Conservation (phyloP, 2,329 filamentous ascomycete species). For the Lecanicillium sp. region DNA sequence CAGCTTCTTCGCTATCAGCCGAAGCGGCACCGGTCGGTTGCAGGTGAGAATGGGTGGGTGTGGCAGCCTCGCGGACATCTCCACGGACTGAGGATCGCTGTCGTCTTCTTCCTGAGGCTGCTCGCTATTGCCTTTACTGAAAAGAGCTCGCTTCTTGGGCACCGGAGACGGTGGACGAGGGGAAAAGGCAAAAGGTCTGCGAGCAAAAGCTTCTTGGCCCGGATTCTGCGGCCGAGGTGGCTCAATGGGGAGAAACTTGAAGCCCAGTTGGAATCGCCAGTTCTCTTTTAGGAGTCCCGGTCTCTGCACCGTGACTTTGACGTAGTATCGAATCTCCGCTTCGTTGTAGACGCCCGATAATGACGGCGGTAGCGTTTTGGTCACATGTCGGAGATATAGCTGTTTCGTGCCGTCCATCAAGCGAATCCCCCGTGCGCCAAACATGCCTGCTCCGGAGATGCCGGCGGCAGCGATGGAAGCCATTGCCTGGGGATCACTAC, state of each 20-base stretch:
- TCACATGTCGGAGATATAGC: slow-evolving; percentile 63
- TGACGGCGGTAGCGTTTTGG: slow-evolving; percentile 80
- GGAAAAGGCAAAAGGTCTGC: slow-evolving; percentile 57
- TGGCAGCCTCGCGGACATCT: slow-evolving; percentile 71
- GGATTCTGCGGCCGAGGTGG: slow-evolving; percentile 63
- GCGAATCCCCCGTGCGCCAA: slow-evolving; percentile 39
- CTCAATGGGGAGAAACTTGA: slow-evolving; percentile 91
- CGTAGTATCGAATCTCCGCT: slow-evolving; percentile 86
- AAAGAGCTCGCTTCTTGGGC: slow-evolving; percentile 49
- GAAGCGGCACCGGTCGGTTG: slow-evolving; percentile 75
- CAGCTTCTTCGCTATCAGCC: slow-evolving; percentile 71
- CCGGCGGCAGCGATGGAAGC: slow-evolving; percentile 38
- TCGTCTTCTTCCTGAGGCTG: slow-evolving; percentile 12
- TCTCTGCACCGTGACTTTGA: slow-evolving; percentile 92
- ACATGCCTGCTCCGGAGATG: slow-evolving; percentile 46
- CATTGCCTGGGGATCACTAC: slow-evolving; percentile 47
- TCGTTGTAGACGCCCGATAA: slow-evolving; percentile 78
- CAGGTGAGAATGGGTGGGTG: slow-evolving; percentile 85
- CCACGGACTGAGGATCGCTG: slow-evolving; percentile 56
- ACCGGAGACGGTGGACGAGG: slow-evolving; percentile 26
- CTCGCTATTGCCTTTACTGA: slow-evolving; percentile 34
- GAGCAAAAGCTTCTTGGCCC: slow-evolving; percentile 75
- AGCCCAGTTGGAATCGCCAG: slow-evolving; percentile 57
- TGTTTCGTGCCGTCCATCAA: slow-evolving; percentile 58
- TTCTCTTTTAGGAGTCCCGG: slow-evolving; percentile 88